Evolutionary conservation across 768 basidiomycete genomes (phyloP).

Genomic region (Boletus eberwhitei): DNA sequence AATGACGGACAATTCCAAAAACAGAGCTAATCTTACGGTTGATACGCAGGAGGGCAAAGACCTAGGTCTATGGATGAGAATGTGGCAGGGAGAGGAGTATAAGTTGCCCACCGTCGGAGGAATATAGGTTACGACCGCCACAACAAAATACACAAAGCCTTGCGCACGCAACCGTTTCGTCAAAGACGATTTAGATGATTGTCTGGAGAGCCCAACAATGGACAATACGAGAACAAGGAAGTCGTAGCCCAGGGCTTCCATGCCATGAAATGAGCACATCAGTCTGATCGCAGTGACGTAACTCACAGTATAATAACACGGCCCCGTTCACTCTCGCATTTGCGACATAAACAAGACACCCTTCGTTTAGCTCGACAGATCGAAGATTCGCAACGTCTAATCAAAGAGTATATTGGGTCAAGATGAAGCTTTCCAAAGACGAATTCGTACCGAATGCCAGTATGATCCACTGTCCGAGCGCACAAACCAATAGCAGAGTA

Average conservation of each 20-base stretch:
- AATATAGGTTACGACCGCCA: constrained; percentile 18
- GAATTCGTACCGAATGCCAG: constrained; percentile 12
- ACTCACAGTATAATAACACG: constrained; percentile 22
- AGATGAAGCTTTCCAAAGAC: not conserved
- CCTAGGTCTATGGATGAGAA: not conserved
- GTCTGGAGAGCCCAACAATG: constrained; percentile 13
- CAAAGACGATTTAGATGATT: constrained; percentile 15
- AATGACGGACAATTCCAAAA: not conserved
- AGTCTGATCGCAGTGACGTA: not conserved
- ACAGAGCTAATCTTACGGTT: not conserved
- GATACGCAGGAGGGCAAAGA: constrained; percentile 8
- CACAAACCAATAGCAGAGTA: constrained; percentile 4
- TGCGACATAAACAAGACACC: not conserved
- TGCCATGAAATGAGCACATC: not conserved
- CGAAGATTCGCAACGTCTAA: constrained; percentile 16
- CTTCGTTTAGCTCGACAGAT: not conserved
- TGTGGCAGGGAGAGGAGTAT: no score
- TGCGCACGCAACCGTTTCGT: constrained; percentile 17
- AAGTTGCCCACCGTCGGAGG: constrained; percentile 4
- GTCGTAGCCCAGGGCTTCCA: constrained; percentile 23
- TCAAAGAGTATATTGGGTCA: not conserved
- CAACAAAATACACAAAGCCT: constrained; percentile 20
- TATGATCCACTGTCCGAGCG: constrained; percentile 23
- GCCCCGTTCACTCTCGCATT: constrained; percentile 1
- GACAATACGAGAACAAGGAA: constrained; percentile 20